phyloP scores from a whole-genome alignment of 23 red algal genomes.

The Chondrus crispus region DNA sequence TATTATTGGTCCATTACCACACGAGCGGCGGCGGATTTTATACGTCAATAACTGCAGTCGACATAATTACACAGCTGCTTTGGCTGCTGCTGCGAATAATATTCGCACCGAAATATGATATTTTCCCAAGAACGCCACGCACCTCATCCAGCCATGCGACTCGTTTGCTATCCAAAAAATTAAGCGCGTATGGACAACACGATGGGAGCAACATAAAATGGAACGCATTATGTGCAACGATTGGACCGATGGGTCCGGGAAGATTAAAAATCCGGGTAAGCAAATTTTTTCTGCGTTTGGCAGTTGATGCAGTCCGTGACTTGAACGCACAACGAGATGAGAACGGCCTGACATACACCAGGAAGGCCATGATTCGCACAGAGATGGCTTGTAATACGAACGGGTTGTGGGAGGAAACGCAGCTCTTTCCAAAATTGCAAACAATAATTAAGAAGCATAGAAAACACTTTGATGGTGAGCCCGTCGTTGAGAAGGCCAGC shows the following conservation, averaged over 20 bases:
- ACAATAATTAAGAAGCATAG: background rate
- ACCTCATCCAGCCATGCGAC: background rate
- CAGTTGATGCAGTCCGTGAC: background rate
- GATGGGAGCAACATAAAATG: background rate
- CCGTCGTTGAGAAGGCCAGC: no score
- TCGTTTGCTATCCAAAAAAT: background rate
- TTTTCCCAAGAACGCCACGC: slow-evolving; percentile 1
- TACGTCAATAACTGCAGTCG: background rate
- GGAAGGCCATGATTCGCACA: background rate
- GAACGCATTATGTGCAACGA: background rate
- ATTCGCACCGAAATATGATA: background rate
- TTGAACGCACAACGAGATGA: background rate
- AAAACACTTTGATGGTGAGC: background rate
- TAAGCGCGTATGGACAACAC: background rate
- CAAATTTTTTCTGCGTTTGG: background rate
- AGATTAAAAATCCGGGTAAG: background rate
- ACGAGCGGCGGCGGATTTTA: background rate
- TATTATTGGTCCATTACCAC: background rate
- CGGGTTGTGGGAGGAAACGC: background rate
- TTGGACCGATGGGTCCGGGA: background rate
- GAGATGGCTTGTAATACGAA: background rate
- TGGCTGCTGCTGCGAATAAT: background rate
- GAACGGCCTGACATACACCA: background rate
- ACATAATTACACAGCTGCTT: background rate
- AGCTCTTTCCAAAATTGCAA: background rate